phyloP scores from a whole-genome alignment of 2,329 filamentous ascomycete genomes.

The Hymenoscyphus scutula region DNA sequence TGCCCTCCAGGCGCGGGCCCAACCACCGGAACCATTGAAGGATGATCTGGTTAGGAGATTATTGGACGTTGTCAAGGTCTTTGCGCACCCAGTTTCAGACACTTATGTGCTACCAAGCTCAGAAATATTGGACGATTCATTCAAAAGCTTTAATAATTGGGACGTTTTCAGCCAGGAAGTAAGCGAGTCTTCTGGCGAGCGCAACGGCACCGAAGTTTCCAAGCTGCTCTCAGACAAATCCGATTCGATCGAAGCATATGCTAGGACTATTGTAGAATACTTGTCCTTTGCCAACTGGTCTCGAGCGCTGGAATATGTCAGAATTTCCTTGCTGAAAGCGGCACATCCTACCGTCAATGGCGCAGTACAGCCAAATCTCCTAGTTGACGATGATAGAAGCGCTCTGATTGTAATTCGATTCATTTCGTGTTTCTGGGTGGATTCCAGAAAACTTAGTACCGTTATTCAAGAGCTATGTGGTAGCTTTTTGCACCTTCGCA shows the following conservation, averaged over 20 bases:
- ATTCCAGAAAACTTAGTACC: constrained; percentile 57
- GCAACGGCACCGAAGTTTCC: constrained; percentile 30
- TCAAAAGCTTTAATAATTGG: constrained; percentile 17
- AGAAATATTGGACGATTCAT: constrained; percentile 54
- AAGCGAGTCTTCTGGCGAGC: constrained; percentile 29
- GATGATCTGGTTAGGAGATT: constrained; percentile 52
- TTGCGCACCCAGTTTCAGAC: constrained; percentile 59
- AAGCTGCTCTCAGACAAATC: constrained; percentile 32
- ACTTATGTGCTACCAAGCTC: constrained; percentile 54
- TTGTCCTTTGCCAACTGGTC: constrained; percentile 64
- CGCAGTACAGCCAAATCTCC: constrained; percentile 22
- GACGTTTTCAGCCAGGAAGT: constrained; percentile 37
- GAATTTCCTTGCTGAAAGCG: constrained; percentile 39
- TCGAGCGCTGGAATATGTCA: constrained; percentile 57
- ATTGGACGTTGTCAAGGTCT: constrained; percentile 53
- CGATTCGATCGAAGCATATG: constrained; percentile 51
- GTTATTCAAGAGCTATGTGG: constrained; percentile 66
- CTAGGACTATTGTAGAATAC: constrained; percentile 60
- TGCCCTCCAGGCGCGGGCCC: constrained; percentile 23
- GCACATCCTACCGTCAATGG: constrained; percentile 30
- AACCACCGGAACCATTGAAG: constrained; percentile 41
- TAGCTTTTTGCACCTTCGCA: constrained; percentile 64
- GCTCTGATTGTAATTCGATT: constrained; percentile 56
- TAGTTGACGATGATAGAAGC: constrained; percentile 34
- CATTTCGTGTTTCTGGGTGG: constrained; percentile 63